Percentiles rank a stretch among this genome's conserved stretches.
Conservation (phyloP, 306 rosid species). For the Corylus heterophylla region DNA sequence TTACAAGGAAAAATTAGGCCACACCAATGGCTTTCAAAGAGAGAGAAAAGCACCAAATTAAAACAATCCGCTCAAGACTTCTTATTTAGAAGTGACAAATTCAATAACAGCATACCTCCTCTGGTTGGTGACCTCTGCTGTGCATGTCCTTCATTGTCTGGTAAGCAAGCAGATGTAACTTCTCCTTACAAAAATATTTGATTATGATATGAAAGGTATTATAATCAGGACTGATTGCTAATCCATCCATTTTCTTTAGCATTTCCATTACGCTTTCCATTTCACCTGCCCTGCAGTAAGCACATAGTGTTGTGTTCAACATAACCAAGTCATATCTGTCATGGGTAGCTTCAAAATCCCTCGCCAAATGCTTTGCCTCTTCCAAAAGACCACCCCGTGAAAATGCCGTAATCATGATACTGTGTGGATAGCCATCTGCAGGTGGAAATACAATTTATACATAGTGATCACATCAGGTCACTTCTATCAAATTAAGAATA, state of each 20-base stretch:
- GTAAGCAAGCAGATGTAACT: conserved; percentile 73
- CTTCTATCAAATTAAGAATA: conserved; percentile 21
- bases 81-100: conserved; percentile 4
- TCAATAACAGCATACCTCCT: conserved; percentile 58
- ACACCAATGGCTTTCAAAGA: background rate
- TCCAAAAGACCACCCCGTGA: conserved; percentile 81
- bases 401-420: conserved; percentile 91
- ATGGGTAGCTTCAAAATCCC: conserved; percentile 67
- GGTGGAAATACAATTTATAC: conserved; percentile 22
- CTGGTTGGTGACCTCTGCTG: conserved; percentile 76
- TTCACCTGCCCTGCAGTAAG: conserved; percentile 95
- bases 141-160: conserved; percentile 85
- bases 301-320: conserved; percentile 87
- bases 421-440: conserved; percentile 93
- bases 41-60: conserved; percentile 2
- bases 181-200: conserved; percentile 84
- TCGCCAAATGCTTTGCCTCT: conserved; percentile 84
- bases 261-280: conserved; percentile 92
- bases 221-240: conserved; percentile 81
- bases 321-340: conserved; percentile 82
- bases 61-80: background rate
- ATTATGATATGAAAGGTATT: conserved; percentile 81
- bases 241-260: conserved; percentile 84
- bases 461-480: background rate
- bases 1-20: background rate